Evolutionary conservation across 2,329 filamentous ascomycete genomes (phyloP).

Genomic region (Fusarium sp.): DNA sequence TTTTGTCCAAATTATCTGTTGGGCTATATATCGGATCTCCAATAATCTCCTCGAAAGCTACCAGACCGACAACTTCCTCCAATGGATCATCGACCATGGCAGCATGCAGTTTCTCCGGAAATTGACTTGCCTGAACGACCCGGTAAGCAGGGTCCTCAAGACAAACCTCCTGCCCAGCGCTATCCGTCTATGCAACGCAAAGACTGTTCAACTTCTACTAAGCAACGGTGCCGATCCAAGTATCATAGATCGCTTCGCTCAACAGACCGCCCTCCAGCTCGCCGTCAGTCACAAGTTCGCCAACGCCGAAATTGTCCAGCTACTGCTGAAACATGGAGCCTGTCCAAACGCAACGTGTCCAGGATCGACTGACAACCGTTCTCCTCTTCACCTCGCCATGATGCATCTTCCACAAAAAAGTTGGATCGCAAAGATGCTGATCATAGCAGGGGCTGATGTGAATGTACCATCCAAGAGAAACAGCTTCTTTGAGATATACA

Average conservation of each 20-base stretch:
- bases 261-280: not conserved
- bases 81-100: not conserved
- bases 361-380: too few relatives aligned
- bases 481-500: too few relatives aligned
- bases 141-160: not conserved
- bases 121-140: too few relatives aligned
- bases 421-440: not conserved
- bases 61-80: not conserved
- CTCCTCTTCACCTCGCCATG: not conserved
- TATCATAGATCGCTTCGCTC: not conserved
- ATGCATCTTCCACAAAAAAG: not conserved
- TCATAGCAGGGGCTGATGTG: not conserved
- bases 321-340: not conserved
- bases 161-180: not conserved
- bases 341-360: not conserved
- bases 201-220: too few relatives aligned
- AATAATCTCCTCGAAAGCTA: not conserved
- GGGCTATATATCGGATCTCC: not conserved
- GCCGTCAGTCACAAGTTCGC: not conserved
- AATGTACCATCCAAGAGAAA: not conserved
- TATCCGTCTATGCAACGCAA: not conserved
- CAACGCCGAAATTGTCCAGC: not conserved
- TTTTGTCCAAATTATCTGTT: not conserved
- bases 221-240: not conserved
- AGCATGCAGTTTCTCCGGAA: not conserved